Evolutionary conservation across 768 basidiomycete species (phyloP), one percentile per base, ranked within the genome.

Genomic region (Suillus americanus): DNA sequence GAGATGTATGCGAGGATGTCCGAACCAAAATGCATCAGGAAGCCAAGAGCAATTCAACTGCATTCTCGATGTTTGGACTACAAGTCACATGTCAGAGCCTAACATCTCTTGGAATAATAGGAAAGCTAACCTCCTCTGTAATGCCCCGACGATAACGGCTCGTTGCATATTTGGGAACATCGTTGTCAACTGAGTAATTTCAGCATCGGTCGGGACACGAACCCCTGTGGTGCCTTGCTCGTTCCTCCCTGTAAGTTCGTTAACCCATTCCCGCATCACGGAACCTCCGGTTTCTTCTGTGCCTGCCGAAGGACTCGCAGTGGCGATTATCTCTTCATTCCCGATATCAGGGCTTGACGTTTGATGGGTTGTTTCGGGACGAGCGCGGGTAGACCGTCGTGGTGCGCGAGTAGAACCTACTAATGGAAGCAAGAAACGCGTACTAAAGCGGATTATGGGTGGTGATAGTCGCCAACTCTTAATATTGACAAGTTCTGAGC

Each of bases 151-250:
- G 12, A 96, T 79, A 28, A 86, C 83, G 60, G 92, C 90, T 56
- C 93, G 81, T 43, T 85, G 83, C 35, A 92, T 71, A 72, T 91
- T 86, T 25, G 95, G 94, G 73, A 97, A 97, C 90, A 97, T 95
- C 57, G 77, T 82, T 54, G 85, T 84, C 62, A 96, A 70, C 55
- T 91, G 87, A 9, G 80, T 74, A 61, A 96, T 91, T 76, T 97
- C 95, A 33, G 85, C 80, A 41, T 94, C 91, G 30, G 83, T 83
- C 1, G 93, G 91, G 13, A 88, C 87, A 48, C 91, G 82, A 61
- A 92, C 82, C 25, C 87, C 86, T 37, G 84, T 74, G 55, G 79
- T 81, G 23, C 81, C 78, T 53, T 83, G 82, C 23, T 84, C 85
- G 35, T 81, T 74, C 62, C 87, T 77, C 6, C 92, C 91, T 2